Conservation (phyloP, 2,329 filamentous ascomycete genomes). For the Arthrobotrys megalospora region DNA sequence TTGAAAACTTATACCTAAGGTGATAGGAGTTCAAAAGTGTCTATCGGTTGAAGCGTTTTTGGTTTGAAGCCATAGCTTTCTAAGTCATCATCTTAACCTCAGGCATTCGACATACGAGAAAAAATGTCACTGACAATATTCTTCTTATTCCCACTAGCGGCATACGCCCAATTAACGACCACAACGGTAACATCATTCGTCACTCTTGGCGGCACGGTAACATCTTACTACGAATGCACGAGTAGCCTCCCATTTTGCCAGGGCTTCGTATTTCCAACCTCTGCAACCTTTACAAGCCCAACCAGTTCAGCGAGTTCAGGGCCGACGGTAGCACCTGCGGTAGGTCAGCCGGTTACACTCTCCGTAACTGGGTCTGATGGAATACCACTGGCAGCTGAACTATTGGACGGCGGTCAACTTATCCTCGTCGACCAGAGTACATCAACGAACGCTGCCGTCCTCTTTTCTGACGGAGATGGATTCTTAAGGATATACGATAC, state of each 20-base stretch:
- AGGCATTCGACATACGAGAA: too few species aligned
- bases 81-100: too few species aligned
- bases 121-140: neutral
- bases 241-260: neutral
- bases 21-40: too few species aligned
- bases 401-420: neutral
- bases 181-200: slow-evolving; percentile 21
- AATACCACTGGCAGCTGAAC: slow-evolving; percentile 3
- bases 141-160: neutral
- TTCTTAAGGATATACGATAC: slow-evolving; percentile 1
- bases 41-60: too few species aligned
- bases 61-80: too few species aligned
- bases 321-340: neutral
- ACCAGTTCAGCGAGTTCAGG: neutral
- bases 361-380: slow-evolving; percentile 22
- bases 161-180: neutral
- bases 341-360: slow-evolving; percentile 9
- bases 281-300: neutral
- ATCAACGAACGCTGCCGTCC: slow-evolving; percentile 9
- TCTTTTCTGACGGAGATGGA: slow-evolving; percentile 4
- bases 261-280: neutral
- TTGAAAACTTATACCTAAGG: too few species aligned
- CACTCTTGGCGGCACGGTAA: neutral
- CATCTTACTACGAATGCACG: slow-evolving; percentile 4
- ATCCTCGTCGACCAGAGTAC: neutral